Evolutionary conservation across 2,329 filamentous ascomycete species (phyloP).

Genomic region (Scorias spongiosa): DNA sequence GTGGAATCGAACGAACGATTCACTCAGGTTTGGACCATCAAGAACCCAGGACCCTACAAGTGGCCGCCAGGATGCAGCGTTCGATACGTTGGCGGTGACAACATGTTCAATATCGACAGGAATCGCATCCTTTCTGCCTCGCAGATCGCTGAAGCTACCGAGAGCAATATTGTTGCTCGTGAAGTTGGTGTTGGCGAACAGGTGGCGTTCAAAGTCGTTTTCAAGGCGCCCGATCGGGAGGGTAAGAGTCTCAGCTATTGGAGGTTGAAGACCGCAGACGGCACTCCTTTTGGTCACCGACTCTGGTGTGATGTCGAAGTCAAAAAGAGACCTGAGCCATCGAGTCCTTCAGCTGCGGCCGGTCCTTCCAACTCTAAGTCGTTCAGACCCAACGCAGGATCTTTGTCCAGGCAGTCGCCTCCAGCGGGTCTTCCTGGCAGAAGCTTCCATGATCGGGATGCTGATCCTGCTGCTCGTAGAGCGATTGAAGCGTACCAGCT

Average conservation of each 20-base stretch:
- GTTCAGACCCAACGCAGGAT: not conserved
- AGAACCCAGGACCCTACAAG: conserved; percentile 60
- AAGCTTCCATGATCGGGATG: no score
- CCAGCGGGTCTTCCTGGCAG: not conserved
- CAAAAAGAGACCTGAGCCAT: conserved; percentile 7
- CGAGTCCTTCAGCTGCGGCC: not conserved
- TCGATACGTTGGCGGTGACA: conserved; percentile 83
- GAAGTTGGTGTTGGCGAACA: conserved; percentile 59
- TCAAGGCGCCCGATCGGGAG: conserved; percentile 62
- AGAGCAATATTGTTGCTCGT: conserved; percentile 62
- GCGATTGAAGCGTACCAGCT: not conserved
- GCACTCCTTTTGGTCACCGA: conserved; percentile 75
- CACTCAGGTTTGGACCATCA: conserved; percentile 79
- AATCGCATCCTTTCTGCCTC: conserved; percentile 62
- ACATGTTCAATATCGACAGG: conserved; percentile 85
- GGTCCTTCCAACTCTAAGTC: not conserved
- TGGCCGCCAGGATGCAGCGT: conserved; percentile 89
- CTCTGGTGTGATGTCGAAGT: conserved; percentile 90
- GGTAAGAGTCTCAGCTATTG: conserved; percentile 89
- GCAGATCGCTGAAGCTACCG: conserved; percentile 62
- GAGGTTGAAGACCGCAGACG: conserved; percentile 72
- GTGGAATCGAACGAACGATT: conserved; percentile 60
- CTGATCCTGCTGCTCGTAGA: no score
- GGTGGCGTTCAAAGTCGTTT: conserved; percentile 64
- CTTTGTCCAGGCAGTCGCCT: not conserved